Percentiles rank a stretch among this genome's conserved stretches.
Conservation (phyloP, 1,284 basidiomycete genomes). For the Irpex rosettiformis region DNA sequence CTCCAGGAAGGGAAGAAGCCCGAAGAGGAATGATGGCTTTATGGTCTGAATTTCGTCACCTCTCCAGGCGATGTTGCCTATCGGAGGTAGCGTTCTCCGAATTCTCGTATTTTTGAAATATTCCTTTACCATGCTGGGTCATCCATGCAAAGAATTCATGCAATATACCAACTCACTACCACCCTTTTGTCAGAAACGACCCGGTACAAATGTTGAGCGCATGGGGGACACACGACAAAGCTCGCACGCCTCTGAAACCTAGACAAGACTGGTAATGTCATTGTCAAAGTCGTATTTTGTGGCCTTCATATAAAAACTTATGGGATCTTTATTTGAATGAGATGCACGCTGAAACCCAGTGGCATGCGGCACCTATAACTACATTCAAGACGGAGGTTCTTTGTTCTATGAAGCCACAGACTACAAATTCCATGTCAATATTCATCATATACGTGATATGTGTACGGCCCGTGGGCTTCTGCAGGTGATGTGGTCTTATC, state of each 20-base stretch:
- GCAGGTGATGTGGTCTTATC: background rate
- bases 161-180: too few species aligned
- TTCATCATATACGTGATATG: background rate
- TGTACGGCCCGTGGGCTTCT: background rate
- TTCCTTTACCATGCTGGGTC: background rate
- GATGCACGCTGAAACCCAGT: background rate
- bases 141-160: too few species aligned
- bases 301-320: background rate
- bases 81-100: background rate
- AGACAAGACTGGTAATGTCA: background rate
- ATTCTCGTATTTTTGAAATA: background rate
- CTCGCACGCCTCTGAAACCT: background rate
- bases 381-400: background rate
- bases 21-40: background rate
- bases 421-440: background rate
- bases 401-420: background rate
- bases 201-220: too few species aligned
- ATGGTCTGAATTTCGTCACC: background rate
- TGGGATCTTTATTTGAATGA: background rate
- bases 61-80: background rate
- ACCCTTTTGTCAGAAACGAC: too few species aligned
- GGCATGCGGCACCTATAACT: background rate
- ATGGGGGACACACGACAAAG: background rate
- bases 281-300: background rate
- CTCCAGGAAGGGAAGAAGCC: too few species aligned